Conservation (phyloP, 257 asterid genomes). For the Ophiorrhiza pumila region DNA sequence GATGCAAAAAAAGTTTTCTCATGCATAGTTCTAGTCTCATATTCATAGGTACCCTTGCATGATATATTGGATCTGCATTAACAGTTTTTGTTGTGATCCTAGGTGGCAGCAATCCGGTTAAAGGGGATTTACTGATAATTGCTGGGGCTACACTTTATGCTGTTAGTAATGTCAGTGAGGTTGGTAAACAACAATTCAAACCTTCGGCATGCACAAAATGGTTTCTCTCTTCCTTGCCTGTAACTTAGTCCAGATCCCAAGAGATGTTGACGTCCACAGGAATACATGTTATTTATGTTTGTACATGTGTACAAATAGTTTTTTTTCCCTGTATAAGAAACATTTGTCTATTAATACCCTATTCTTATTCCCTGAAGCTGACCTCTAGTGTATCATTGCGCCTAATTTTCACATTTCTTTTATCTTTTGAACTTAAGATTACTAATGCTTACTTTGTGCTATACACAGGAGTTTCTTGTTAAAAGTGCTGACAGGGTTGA, state of each 20-base stretch:
- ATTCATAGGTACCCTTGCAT: background rate
- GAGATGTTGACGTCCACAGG: background rate
- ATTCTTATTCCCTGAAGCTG: background rate
- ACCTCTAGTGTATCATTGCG: background rate
- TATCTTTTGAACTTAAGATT: background rate
- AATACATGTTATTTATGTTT: background rate
- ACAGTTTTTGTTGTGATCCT: constrained; percentile 9
- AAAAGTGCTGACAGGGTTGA: constrained; percentile 86
- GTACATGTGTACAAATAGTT: background rate
- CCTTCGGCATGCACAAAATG: constrained; percentile 6
- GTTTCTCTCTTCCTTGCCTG: background rate
- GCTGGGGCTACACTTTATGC: constrained; percentile 92
- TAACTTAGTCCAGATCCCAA: background rate
- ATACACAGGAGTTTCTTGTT: constrained; percentile 74
- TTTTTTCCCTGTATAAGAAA: background rate
- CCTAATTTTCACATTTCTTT: too few species aligned
- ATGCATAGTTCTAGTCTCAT: background rate
- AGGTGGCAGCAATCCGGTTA: constrained; percentile 83
- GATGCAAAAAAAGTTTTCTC: background rate
- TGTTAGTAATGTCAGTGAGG: constrained; percentile 88
- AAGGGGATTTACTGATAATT: constrained; percentile 75
- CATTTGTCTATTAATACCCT: background rate
- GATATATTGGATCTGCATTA: background rate
- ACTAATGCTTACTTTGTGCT: constrained; percentile 15
- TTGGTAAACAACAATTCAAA: constrained; percentile 24